A percentile compares a stretch with the other conserved stretches of the same genome.
Conservation (phyloP, 768 basidiomycete species). For the Ephemerocybe angulata region DNA sequence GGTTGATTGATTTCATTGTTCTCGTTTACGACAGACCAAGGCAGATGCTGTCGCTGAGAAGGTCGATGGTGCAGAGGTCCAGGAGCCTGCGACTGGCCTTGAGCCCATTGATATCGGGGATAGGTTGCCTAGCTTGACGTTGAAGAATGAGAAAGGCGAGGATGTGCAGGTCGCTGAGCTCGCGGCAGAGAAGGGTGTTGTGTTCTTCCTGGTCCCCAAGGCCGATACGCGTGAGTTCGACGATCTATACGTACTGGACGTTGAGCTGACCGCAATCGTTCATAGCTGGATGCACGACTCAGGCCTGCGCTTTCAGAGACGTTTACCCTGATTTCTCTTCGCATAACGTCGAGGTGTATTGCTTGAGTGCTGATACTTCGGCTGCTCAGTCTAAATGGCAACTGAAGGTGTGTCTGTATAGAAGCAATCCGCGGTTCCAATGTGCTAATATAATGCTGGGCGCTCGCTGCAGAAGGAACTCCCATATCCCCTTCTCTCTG, state of each 20-base stretch:
- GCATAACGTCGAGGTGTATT: constrained; percentile 72
- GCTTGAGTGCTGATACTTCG: constrained; percentile 76
- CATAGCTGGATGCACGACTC: constrained; percentile 82
- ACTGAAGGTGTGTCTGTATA: constrained; percentile 57
- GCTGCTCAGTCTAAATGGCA: constrained; percentile 81
- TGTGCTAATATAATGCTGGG: background rate
- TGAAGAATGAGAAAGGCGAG: constrained; percentile 84
- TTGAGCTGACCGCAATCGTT: background rate
- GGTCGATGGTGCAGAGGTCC: constrained; percentile 20
- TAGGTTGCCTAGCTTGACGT: constrained; percentile 61
- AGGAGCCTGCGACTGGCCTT: constrained; percentile 19
- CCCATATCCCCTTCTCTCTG: constrained; percentile 83
- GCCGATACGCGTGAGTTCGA: constrained; percentile 72
- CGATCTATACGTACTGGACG: background rate
- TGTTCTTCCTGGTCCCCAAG: constrained; percentile 82
- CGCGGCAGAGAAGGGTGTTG: constrained; percentile 65
- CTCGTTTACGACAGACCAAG: constrained; percentile 27
- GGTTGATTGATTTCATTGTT: background rate
- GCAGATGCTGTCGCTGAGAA: constrained; percentile 22
- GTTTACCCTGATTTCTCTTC: constrained; percentile 71
- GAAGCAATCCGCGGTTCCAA: background rate
- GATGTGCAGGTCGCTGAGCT: constrained; percentile 68
- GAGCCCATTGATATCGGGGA: constrained; percentile 67
- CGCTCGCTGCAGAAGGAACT: constrained; percentile 62
- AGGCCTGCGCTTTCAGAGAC: constrained; percentile 92